phyloP scores from a whole-genome alignment of 2,329 filamentous ascomycete genomes.

The Fusarium circinatum region DNA sequence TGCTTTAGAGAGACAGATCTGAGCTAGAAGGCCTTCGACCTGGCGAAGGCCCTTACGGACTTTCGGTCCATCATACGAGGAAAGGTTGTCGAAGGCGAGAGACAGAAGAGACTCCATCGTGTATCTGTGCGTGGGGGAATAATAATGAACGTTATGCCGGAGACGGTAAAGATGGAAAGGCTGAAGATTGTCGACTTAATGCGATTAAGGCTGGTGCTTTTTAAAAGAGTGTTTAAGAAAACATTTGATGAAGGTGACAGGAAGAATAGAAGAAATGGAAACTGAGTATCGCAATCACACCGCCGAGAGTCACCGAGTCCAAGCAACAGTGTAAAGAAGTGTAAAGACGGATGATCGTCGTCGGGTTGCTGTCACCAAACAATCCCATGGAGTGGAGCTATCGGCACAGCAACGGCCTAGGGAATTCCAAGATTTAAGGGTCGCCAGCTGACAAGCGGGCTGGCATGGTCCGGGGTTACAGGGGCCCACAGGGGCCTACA shows the following conservation, averaged over 20 bases:
- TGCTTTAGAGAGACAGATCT: constrained; percentile 86
- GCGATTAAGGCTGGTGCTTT: neutral
- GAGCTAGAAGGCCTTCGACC: constrained; percentile 91
- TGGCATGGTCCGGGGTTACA: constrained; percentile 16
- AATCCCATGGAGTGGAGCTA: constrained; percentile 15
- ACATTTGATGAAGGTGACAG: constrained; percentile 4
- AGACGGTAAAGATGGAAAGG: constrained; percentile 10
- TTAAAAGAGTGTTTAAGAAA: constrained; percentile 11
- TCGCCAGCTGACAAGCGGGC: constrained; percentile 17
- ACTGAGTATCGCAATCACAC: constrained; percentile 1
- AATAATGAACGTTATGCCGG: constrained; percentile 8
- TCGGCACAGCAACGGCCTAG: constrained; percentile 25
- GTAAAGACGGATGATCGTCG: neutral
- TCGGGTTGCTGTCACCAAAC: constrained; percentile 13
- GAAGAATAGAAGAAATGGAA: constrained; percentile 19
- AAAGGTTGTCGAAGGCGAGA: constrained; percentile 95
- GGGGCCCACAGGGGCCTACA: constrained; percentile 9
- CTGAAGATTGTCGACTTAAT: constrained; percentile 6
- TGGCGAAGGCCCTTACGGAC: constrained; percentile 94
- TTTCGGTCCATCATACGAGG: constrained; percentile 88
- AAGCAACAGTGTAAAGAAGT: constrained; percentile 7
- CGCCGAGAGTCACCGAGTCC: constrained; percentile 8
- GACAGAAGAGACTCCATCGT: constrained; percentile 90
- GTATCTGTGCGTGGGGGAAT: constrained; percentile 2
- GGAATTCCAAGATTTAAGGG: constrained; percentile 21